Evolutionary conservation across 148 eudicot species (phyloP).

Genomic region (Heliosperma pusillum): DNA sequence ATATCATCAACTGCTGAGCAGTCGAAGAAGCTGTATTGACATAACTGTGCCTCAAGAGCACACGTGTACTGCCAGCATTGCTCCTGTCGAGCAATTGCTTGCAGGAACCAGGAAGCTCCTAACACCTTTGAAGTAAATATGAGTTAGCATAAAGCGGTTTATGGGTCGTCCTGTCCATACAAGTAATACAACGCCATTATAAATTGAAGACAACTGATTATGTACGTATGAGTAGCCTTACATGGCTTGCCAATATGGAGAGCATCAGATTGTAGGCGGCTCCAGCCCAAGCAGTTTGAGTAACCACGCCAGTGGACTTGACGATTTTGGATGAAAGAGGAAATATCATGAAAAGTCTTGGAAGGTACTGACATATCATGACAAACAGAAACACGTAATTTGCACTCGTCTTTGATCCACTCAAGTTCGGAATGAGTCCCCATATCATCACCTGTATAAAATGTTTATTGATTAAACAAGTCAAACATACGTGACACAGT

Average conservation of each 20-base stretch:
- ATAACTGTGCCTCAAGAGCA: conserved; percentile 22
- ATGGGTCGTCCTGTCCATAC: too few species aligned
- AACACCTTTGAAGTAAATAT: conserved; percentile 34
- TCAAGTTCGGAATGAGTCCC: conserved; percentile 53
- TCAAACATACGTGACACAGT: too few species aligned
- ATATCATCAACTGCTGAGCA: conserved; percentile 35
- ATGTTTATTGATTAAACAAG: too few species aligned
- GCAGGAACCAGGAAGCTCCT: conserved; percentile 83
- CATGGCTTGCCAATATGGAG: conserved; percentile 64
- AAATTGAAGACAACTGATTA: too few species aligned
- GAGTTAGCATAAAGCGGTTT: too few species aligned
- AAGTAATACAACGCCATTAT: too few species aligned
- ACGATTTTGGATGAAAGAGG: conserved; percentile 55
- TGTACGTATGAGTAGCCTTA: conserved; percentile 23
- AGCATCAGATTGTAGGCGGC: conserved; percentile 76
- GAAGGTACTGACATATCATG: conserved; percentile 57
- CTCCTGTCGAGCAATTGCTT: conserved; percentile 66
- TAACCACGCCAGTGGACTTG: conserved; percentile 57
- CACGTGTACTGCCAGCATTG: conserved; percentile 64
- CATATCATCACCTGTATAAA: conserved; percentile 58
- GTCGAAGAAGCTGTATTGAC: conserved; percentile 48
- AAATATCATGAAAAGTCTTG: conserved; percentile 48
- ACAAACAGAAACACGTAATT: conserved; percentile 50
- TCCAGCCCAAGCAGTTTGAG: conserved; percentile 74
- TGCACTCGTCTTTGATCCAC: conserved; percentile 58